These are phyloP conservation scores for Sarcomyxa edulis DNA, from an alignment of 768 basidiomycete genomes.

Conservation along the genomic window DNA sequence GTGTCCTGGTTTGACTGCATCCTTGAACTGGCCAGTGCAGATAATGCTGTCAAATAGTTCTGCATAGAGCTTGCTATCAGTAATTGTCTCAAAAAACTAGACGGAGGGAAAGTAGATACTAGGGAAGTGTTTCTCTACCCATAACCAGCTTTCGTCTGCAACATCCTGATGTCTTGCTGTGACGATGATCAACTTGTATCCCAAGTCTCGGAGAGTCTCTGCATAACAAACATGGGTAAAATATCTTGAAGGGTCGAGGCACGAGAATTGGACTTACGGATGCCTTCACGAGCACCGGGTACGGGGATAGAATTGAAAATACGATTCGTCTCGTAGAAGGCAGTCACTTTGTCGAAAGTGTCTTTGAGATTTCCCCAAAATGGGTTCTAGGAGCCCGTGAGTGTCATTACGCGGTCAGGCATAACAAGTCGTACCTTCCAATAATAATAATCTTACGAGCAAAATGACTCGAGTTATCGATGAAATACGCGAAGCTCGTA, in stretches of 20 bases:
- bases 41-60: constrained; percentile 54
- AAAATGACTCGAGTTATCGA: constrained; percentile 1
- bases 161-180: constrained; percentile 62
- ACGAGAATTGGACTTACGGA: too few relatives aligned
- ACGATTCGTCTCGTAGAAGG: constrained; percentile 50
- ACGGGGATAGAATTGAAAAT: constrained; percentile 48
- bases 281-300: constrained; percentile 55
- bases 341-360: constrained; percentile 53
- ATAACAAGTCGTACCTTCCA: constrained; percentile 73
- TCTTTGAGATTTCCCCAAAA: constrained; percentile 59
- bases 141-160: constrained; percentile 56
- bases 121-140: constrained; percentile 63
- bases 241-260: too few relatives aligned
- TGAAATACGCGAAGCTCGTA: not conserved
- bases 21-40: constrained; percentile 71
- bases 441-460: constrained; percentile 59
- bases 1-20: constrained; percentile 37
- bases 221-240: too few relatives aligned
- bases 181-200: constrained; percentile 66
- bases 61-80: constrained; percentile 17
- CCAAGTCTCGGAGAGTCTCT: constrained; percentile 52
- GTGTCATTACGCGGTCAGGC: not conserved
- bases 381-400: constrained; percentile 30
- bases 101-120: constrained; percentile 28
- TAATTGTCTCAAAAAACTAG: not conserved